Evolutionary conservation across 140 eudicot genomes (phyloP).

Genomic region (Stevia rebaudiana): DNA sequence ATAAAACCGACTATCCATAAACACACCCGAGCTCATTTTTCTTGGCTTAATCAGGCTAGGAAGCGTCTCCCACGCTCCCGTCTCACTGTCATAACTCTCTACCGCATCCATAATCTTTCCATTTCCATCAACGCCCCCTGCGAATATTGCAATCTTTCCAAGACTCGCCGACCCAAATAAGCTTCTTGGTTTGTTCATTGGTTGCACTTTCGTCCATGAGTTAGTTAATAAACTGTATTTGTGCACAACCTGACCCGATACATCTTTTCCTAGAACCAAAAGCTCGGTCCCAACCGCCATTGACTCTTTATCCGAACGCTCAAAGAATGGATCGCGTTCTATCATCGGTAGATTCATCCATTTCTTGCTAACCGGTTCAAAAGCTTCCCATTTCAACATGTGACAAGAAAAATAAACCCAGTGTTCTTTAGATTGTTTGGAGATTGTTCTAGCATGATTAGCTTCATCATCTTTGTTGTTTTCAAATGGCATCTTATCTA

Average conservation of each 20-base stretch:
- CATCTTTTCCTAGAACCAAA: slow-evolving; percentile 47
- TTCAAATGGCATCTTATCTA: neutral
- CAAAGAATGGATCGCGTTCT: slow-evolving; percentile 36
- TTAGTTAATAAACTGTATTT: slow-evolving; percentile 53
- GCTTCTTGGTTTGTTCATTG: slow-evolving; percentile 65
- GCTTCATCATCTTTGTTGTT: too few species aligned
- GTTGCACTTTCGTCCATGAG: slow-evolving; percentile 45
- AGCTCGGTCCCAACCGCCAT: slow-evolving; percentile 71
- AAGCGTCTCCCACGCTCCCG: slow-evolving; percentile 47
- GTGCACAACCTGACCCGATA: slow-evolving; percentile 35
- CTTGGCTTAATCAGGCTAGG: slow-evolving; percentile 51
- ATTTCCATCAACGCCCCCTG: slow-evolving; percentile 55
- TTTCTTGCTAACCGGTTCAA: slow-evolving; percentile 49
- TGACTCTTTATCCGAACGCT: slow-evolving; percentile 56
- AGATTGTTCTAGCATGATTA: too few species aligned
- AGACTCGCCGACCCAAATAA: slow-evolving; percentile 66
- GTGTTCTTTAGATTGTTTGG: too few species aligned
- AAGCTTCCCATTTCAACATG: slow-evolving; percentile 68
- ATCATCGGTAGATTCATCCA: slow-evolving; percentile 59
- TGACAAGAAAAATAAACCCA: slow-evolving; percentile 71
- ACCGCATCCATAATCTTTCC: slow-evolving; percentile 38
- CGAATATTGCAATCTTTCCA: slow-evolving; percentile 62
- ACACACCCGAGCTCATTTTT: slow-evolving; percentile 65
- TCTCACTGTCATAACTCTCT: slow-evolving; percentile 51
- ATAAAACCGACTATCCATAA: slow-evolving; percentile 74